Percentiles rank a stretch among this genome's conserved stretches.
Conservation (phyloP, 257 asterid species). For the Echium plantagineum region DNA sequence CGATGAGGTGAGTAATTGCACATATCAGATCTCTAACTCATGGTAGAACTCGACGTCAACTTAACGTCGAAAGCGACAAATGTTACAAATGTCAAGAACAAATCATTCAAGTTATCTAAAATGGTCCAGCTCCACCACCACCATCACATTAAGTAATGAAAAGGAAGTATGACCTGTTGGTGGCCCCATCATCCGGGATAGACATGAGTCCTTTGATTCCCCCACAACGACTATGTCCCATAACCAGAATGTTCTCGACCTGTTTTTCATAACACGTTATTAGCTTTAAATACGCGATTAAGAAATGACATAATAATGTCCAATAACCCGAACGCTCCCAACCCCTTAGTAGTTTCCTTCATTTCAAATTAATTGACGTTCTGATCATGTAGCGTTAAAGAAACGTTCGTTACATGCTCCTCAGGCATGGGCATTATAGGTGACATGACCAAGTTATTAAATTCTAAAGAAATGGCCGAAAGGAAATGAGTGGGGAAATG, state of each 20-base stretch:
- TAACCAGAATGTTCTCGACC: slow-evolving; percentile 82
- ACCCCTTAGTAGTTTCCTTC: too few species aligned
- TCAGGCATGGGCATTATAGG: background rate
- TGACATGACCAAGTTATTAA: background rate
- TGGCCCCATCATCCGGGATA: slow-evolving; percentile 72
- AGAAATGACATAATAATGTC: background rate
- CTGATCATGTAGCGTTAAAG: too few species aligned
- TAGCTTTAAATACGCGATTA: background rate
- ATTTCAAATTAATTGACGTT: too few species aligned
- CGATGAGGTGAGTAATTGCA: too few species aligned
- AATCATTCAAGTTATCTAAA: background rate
- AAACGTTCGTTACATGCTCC: background rate
- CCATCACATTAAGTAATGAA: background rate
- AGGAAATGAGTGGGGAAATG: background rate
- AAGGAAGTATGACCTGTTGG: slow-evolving; percentile 30
- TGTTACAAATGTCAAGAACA: background rate
- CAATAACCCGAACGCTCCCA: background rate
- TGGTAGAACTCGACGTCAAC: too few species aligned
- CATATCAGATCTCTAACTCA: background rate
- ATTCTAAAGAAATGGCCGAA: background rate
- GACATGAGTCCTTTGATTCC: slow-evolving; percentile 92
- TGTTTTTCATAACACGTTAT: slow-evolving; percentile 6
- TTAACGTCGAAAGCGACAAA: background rate
- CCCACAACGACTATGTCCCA: slow-evolving; percentile 93
- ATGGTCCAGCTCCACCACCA: background rate